A percentile compares a stretch with the other conserved stretches of the same genome.
Conservation (phyloP, 2,329 filamentous ascomycete genomes). For the Pseudocercospora vitis region DNA sequence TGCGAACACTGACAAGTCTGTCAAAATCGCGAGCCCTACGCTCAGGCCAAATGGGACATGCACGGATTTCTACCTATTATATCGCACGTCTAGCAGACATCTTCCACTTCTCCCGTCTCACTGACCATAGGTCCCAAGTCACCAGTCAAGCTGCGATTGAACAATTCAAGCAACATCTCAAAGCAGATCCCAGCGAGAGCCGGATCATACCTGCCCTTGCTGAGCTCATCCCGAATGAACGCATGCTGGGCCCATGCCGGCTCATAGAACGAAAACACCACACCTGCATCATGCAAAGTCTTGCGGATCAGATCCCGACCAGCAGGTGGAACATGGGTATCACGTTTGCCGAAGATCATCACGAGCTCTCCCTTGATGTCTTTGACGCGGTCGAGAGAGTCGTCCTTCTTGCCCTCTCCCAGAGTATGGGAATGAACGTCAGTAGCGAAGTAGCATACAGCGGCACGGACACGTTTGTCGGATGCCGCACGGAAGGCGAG, state of each 20-base stretch:
- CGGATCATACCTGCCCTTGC: constrained; percentile 91
- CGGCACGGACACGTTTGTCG: constrained; percentile 72
- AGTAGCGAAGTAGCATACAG: constrained; percentile 87
- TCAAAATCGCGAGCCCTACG: too few species aligned
- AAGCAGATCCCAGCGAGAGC: constrained; percentile 85
- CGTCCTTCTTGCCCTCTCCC: constrained; percentile 65
- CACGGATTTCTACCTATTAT: too few species aligned
- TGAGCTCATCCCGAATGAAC: constrained; percentile 85
- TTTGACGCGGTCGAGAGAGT: constrained; percentile 58
- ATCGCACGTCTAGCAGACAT: constrained; percentile 40
- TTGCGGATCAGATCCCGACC: constrained; percentile 81
- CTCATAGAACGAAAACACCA: constrained; percentile 80
- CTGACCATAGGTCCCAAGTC: constrained; percentile 72
- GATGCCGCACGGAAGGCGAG: constrained; percentile 73
- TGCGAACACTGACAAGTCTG: too few species aligned
- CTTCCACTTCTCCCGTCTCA: constrained; percentile 41
- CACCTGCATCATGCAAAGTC: constrained; percentile 74
- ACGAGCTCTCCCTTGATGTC: constrained; percentile 73
- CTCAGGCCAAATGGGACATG: too few species aligned
- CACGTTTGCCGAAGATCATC: constrained; percentile 89
- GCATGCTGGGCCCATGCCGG: constrained; percentile 93
- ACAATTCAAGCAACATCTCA: constrained; percentile 84
- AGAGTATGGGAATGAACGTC: constrained; percentile 81
- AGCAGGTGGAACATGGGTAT: constrained; percentile 82
- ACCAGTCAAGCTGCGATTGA: constrained; percentile 72